A percentile compares a stretch with the other conserved stretches of the same genome.
These are phyloP conservation scores for Zopfia rhizophila DNA, from an alignment of 2,329 filamentous ascomycete genomes.

Conservation along the genomic window DNA sequence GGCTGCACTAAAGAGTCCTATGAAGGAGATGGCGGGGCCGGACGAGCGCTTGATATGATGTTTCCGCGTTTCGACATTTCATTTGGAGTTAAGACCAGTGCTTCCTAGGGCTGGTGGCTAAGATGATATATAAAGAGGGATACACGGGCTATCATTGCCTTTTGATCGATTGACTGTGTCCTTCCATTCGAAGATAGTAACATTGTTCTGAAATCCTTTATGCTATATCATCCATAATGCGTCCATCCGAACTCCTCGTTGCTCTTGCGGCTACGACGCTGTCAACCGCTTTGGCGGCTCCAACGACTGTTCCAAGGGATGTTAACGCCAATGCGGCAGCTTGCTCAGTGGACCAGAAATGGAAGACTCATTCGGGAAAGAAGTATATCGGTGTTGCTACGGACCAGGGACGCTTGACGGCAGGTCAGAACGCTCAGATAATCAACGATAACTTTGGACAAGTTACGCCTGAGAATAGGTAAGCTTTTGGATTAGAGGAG, in stretches of 20 bases:
- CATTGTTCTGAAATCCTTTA: neutral
- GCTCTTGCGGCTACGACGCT: too few relatives aligned
- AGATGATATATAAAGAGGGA: constrained; percentile 4
- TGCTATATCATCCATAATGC: constrained; percentile 3
- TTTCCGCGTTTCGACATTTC: too few relatives aligned
- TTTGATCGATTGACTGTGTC: too few relatives aligned
- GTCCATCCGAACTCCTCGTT: constrained; percentile 3
- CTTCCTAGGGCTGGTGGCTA: too few relatives aligned
- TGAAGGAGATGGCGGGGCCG: neutral
- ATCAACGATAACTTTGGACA: constrained; percentile 71
- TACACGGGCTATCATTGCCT: neutral
- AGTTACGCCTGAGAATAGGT: constrained; percentile 71
- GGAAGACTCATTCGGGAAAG: too few relatives aligned
- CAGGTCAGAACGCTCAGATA: constrained; percentile 64
- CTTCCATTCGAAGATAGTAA: neutral
- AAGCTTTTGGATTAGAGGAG: neutral
- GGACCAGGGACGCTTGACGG: constrained; percentile 64
- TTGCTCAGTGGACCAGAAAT: too few relatives aligned
- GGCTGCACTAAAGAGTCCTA: neutral
- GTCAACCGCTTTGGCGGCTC: too few relatives aligned
- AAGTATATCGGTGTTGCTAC: constrained; percentile 70
- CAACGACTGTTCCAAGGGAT: too few relatives aligned
- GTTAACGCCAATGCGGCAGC: too few relatives aligned
- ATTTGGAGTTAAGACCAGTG: too few relatives aligned
- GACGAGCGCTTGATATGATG: too few relatives aligned